Conservation (phyloP, 805 yeast genomes). For the Pichia paraexigua region DNA sequence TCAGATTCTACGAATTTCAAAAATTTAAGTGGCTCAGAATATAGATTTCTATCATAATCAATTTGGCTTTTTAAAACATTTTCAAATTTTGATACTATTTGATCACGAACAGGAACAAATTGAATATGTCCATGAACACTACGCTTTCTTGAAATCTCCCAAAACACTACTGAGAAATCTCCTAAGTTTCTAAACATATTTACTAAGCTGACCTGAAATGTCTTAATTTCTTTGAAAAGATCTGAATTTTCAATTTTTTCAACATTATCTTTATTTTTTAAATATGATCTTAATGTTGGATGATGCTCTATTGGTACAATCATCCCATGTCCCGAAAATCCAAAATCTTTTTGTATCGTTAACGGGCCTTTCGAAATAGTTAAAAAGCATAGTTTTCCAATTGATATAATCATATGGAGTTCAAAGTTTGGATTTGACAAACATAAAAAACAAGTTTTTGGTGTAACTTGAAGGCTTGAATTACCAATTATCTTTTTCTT, state of each 20-base stretch:
- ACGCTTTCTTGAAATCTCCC: slow-evolving; percentile 56
- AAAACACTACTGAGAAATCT: slow-evolving; percentile 50
- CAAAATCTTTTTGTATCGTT: slow-evolving; percentile 38
- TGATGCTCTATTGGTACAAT: slow-evolving; percentile 73
- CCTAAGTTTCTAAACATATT: slow-evolving; percentile 35
- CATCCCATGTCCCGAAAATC: slow-evolving; percentile 74
- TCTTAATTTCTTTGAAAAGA: slow-evolving; percentile 35
- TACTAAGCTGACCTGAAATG: slow-evolving; percentile 41
- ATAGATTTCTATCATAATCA: slow-evolving; percentile 40
- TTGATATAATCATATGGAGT: slow-evolving; percentile 71
- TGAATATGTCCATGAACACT: slow-evolving; percentile 76
- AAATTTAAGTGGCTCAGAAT: slow-evolving; percentile 35
- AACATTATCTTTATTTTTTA: slow-evolving; percentile 18
- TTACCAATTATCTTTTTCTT: neutral
- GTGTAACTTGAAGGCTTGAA: slow-evolving; percentile 29
- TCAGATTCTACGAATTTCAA: slow-evolving; percentile 21
- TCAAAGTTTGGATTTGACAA: slow-evolving; percentile 71
- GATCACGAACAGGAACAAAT: slow-evolving; percentile 54
- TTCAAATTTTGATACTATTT: slow-evolving; percentile 33
- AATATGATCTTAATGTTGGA: slow-evolving; percentile 32
- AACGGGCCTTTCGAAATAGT: slow-evolving; percentile 86
- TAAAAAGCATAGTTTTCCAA: slow-evolving; percentile 57
- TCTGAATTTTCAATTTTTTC: slow-evolving; percentile 27
- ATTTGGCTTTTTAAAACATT: slow-evolving; percentile 37
- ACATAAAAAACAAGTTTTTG: slow-evolving; percentile 72